Base-by-base conservation (phyloP, 257 asterid genomes). In the Forsythia suspensa region DNA sequence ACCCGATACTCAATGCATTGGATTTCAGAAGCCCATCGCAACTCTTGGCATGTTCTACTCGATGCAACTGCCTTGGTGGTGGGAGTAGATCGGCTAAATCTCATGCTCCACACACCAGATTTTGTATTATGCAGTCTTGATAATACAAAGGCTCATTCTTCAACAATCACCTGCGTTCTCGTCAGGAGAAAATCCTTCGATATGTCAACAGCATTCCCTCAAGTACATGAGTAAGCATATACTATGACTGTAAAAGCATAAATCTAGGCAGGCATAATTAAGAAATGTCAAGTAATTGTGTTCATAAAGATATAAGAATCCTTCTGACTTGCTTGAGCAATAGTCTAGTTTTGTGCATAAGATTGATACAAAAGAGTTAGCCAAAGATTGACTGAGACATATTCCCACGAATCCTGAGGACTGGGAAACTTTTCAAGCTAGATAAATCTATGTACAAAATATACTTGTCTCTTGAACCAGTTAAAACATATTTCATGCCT, bases 1-100 rank as follows among this genome's bases (percentile, higher is more conserved):
- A 84, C 87, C 8, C 83, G 91, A 8, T 85, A 90, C 73, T 89
- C 96, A 0, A 85, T 91, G 97, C 98, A 92, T 80, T 92, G 97
- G 98, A 89, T 92, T 55, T 94, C 98, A 0, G 96, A 92, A 80
- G 96, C 93, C 3, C 97, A 90, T 67, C 81, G 98, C 4, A 92
- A 92, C 80, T 91, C 91, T 8, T 92, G 96, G 96, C 95, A 90
- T 74, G 92, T 92, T 73, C 87, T 94, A 78, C 88, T 94, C n/a
- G 97, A 94, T 76, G 92, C 94, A 11, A 92, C 97, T 8, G 84
- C 81, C 0, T 46, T 91, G 81, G 90, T 84, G 43, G 82, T 86
- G n/a, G 93, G 94, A 4, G 89, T 89, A 46, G 93, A 91, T 66
- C 84, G 87, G 87, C 85, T 92, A 48, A 81, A 87, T 21, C 81